These are phyloP conservation scores for Boletus rex-veris DNA, from an alignment of 768 basidiomycete genomes.

Conservation along the genomic window DNA sequence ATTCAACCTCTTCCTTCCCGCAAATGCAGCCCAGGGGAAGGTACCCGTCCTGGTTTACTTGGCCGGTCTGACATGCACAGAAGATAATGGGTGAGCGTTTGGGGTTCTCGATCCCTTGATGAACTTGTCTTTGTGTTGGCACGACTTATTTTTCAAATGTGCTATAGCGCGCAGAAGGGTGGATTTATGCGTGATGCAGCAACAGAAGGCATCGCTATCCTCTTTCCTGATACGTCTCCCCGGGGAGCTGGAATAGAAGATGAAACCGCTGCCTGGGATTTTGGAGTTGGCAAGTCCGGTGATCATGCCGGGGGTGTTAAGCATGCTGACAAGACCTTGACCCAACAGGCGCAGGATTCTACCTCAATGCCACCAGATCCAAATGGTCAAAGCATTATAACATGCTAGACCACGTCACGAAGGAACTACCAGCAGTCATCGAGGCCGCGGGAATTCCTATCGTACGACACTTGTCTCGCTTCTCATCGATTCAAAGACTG, in stretches of 20 bases:
- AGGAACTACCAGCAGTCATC: slow-evolving; percentile 81
- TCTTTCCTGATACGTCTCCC: slow-evolving; percentile 93
- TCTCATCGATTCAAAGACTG: neutral
- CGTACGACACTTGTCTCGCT: slow-evolving; percentile 42
- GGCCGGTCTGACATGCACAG: slow-evolving; percentile 85
- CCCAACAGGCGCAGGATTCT: slow-evolving; percentile 78
- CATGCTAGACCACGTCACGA: slow-evolving; percentile 82
- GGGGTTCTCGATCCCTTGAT: neutral
- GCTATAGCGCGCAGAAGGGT: slow-evolving; percentile 83
- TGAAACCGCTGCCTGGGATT: slow-evolving; percentile 83
- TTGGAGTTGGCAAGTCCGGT: slow-evolving; percentile 64
- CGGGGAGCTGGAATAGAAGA: slow-evolving; percentile 85
- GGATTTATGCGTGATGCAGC: slow-evolving; percentile 84
- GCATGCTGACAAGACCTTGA: neutral
- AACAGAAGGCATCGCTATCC: slow-evolving; percentile 79
- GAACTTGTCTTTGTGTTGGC: neutral
- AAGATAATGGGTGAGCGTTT: slow-evolving; percentile 79
- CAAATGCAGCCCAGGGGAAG: slow-evolving; percentile 50
- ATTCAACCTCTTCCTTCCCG: slow-evolving; percentile 90
- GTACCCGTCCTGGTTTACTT: slow-evolving; percentile 81
- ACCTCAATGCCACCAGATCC: slow-evolving; percentile 83
- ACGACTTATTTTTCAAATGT: neutral
- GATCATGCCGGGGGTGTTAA: neutral
- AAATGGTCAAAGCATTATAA: slow-evolving; percentile 75
- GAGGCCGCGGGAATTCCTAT: slow-evolving; percentile 71